Conservation (phyloP, 257 asterid genomes). For the Gynochthodes officinalis region DNA sequence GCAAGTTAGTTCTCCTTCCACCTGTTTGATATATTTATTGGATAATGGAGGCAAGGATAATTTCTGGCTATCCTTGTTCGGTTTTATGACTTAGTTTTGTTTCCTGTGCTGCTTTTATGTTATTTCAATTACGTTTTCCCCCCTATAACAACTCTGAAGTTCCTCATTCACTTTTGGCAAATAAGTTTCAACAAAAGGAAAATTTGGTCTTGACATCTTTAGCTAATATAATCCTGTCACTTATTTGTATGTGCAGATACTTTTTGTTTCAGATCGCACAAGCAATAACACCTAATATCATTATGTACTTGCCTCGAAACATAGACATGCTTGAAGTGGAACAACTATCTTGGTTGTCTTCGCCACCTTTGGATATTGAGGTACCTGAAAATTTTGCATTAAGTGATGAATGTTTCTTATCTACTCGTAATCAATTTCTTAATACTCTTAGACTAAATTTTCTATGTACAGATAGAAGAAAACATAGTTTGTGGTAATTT, state of each 20-base stretch:
- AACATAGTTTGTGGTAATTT: conserved; percentile 41
- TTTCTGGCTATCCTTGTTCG: background rate
- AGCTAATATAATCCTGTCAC: background rate
- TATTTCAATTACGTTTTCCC: background rate
- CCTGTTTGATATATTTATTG: background rate
- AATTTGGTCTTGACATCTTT: background rate
- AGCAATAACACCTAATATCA: conserved; percentile 62
- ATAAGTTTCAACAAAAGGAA: background rate
- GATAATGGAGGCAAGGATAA: background rate
- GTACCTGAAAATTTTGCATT: conserved; percentile 22
- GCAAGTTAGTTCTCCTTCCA: background rate
- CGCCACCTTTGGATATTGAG: conserved; percentile 71
- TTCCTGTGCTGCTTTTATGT: background rate
- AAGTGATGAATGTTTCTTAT: background rate
- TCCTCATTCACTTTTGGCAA: background rate
- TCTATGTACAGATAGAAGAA: conserved; percentile 57
- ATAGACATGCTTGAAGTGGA: conserved; percentile 57
- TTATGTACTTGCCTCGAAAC: conserved; percentile 77
- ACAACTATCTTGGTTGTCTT: conserved; percentile 73
- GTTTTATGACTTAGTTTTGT: background rate
- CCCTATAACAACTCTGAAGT: background rate
- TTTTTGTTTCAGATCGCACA: conserved; percentile 66
- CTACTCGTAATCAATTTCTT: background rate
- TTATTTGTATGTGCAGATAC: conserved; percentile 43
- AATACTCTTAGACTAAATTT: background rate